These are phyloP conservation scores for Paecilomyces formosus DNA, from an alignment of 2,329 filamentous ascomycete species.

Conservation along the genomic window DNA sequence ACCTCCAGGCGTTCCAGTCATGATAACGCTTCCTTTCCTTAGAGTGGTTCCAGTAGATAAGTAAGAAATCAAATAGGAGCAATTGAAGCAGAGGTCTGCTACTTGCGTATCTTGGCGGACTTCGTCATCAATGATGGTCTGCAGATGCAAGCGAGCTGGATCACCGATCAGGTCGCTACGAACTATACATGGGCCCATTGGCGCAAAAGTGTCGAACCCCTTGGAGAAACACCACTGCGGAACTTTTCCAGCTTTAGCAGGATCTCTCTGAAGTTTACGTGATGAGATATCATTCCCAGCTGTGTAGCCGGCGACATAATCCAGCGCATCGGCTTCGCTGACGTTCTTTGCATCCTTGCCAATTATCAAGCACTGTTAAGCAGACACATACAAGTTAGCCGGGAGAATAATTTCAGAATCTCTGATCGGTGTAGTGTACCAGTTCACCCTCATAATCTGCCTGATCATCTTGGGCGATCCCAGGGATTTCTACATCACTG, in stretches of 20 bases:
- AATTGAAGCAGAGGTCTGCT: slow-evolving; percentile 42
- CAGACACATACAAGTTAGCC: neutral
- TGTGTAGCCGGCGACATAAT: slow-evolving; percentile 58
- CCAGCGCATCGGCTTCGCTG: slow-evolving; percentile 47
- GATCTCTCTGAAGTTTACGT: slow-evolving; percentile 59
- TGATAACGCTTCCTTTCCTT: slow-evolving; percentile 20
- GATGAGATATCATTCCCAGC: slow-evolving; percentile 56
- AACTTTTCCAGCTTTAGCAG: slow-evolving; percentile 41
- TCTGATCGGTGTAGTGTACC: slow-evolving; percentile 42
- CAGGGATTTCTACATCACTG: slow-evolving; percentile 54
- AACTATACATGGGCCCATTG: slow-evolving; percentile 59
- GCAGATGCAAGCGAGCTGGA: slow-evolving; percentile 2
- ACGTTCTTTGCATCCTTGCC: slow-evolving; percentile 49
- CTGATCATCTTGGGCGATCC: slow-evolving; percentile 53
- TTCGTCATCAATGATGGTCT: slow-evolving; percentile 7
- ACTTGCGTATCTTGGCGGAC: slow-evolving; percentile 6
- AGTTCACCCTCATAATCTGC: slow-evolving; percentile 72
- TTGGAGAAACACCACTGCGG: slow-evolving; percentile 59
- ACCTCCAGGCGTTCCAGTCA: slow-evolving; percentile 20
- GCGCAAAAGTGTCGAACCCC: slow-evolving; percentile 62
- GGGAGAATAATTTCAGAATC: neutral
- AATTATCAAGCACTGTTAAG: slow-evolving; percentile 31
- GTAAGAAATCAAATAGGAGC: slow-evolving; percentile 26
- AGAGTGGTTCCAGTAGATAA: slow-evolving; percentile 20
- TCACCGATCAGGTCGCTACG: slow-evolving; percentile 27